Conservation (phyloP, 305 asterid genomes). For the Andrographis paniculata region DNA sequence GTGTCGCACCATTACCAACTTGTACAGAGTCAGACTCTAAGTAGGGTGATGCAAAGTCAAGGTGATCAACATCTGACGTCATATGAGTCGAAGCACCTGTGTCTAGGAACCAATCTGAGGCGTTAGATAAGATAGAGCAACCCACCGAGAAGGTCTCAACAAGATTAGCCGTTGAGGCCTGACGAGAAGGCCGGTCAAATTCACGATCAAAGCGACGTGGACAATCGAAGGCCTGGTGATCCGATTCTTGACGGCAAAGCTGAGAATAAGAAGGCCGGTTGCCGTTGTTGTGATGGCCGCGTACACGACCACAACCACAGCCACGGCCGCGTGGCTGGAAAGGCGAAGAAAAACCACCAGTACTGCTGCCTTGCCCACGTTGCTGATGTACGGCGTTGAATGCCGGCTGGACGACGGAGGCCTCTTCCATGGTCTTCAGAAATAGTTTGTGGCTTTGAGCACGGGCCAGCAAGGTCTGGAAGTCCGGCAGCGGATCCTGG, state of each 20-base stretch:
- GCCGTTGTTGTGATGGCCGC: neutral
- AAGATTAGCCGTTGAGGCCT: neutral
- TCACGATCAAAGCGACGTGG: neutral
- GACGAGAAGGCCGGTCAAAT: neutral
- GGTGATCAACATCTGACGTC: neutral
- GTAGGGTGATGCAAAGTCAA: conserved; percentile 3
- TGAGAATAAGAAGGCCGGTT: neutral
- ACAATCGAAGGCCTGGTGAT: neutral
- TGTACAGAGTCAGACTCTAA: conserved; percentile 1
- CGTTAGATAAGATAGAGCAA: conserved; percentile 1
- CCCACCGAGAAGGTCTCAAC: conserved; percentile 9
- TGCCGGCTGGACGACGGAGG: neutral
- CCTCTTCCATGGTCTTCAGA: conserved; percentile 1
- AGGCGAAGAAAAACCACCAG: neutral
- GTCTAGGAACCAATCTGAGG: conserved; percentile 8
- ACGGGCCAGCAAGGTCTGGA: neutral
- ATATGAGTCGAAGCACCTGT: conserved; percentile 14
- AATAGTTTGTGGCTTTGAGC: conserved; percentile 6
- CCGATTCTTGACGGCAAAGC: neutral
- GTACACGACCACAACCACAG: neutral
- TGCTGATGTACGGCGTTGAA: neutral
- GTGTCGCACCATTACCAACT: conserved; percentile 14
- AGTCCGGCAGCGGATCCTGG: neutral
- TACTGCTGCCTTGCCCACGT: neutral
- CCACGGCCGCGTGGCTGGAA: neutral